A percentile compares a stretch with the other conserved stretches of the same genome.
Evolutionary conservation across 1,284 basidiomycete species (phyloP).

Genomic region (Papiliotrema terrestris): DNA sequence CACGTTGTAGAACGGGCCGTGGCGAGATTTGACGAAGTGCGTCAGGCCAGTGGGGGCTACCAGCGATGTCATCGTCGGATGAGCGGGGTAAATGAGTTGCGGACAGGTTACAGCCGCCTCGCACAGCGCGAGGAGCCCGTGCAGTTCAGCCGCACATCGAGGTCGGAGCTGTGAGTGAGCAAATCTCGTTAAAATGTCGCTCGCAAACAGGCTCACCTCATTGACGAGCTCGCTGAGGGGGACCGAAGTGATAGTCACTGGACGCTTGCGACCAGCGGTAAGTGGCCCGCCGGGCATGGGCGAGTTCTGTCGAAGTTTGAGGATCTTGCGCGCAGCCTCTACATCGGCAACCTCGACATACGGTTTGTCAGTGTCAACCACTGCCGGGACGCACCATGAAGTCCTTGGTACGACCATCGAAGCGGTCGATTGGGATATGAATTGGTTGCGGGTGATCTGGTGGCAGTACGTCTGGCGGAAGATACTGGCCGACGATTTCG

Average conservation of each 20-base stretch:
- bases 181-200: neutral
- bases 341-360: slow-evolving; percentile 43
- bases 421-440: slow-evolving; percentile 45
- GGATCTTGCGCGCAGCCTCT: slow-evolving; percentile 34
- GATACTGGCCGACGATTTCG: slow-evolving; percentile 35
- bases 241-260: slow-evolving; percentile 45
- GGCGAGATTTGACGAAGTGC: slow-evolving; percentile 43
- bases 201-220: slow-evolving; percentile 27
- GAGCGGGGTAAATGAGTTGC: slow-evolving; percentile 7
- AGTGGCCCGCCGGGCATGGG: slow-evolving; percentile 40
- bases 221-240: slow-evolving; percentile 34
- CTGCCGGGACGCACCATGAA: slow-evolving; percentile 34
- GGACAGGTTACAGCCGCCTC: slow-evolving; percentile 31
- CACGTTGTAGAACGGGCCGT: slow-evolving; percentile 43
- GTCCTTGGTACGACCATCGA: slow-evolving; percentile 47
- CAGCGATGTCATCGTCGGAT: slow-evolving; percentile 4
- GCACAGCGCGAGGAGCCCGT: slow-evolving; percentile 41
- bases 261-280: slow-evolving; percentile 32
- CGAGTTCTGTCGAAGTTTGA: slow-evolving; percentile 42
- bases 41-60: slow-evolving; percentile 26
- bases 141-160: slow-evolving; percentile 29
- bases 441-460: slow-evolving; percentile 32
- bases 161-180: slow-evolving; percentile 36
- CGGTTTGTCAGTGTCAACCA: slow-evolving; percentile 17
- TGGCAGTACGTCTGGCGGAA: slow-evolving; percentile 37